Percentiles rank a stretch among this genome's conserved stretches.
phyloP scores from a whole-genome alignment of 768 basidiomycete species.

The Ramaria rubella region DNA sequence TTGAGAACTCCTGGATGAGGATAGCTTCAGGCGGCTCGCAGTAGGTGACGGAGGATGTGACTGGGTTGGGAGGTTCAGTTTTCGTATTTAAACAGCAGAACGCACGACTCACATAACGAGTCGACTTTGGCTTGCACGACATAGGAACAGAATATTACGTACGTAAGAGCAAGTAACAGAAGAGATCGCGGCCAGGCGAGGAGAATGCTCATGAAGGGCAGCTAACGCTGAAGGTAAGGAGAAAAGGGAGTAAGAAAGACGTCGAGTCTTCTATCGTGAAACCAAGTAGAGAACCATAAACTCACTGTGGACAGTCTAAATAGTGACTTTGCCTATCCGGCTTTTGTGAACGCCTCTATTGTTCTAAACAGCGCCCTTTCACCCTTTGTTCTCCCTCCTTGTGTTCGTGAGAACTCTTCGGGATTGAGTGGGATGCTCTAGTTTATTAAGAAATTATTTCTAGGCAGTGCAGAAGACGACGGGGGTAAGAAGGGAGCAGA shows the following conservation, averaged over 20 bases:
- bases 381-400: conserved; percentile 7
- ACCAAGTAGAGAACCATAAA: neutral
- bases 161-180: conserved; percentile 33
- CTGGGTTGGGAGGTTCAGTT: conserved; percentile 30
- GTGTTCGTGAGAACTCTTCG: neutral
- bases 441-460: neutral
- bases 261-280: conserved; percentile 4
- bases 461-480: neutral
- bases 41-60: conserved; percentile 85
- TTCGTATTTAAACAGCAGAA: conserved; percentile 1
- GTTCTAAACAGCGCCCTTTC: conserved; percentile 2
- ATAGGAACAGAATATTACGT: conserved; percentile 24
- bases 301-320: conserved; percentile 5
- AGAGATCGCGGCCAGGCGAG: conserved; percentile 74
- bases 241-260: conserved; percentile 7
- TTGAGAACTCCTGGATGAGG: conserved; percentile 71
- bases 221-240: conserved; percentile 9
- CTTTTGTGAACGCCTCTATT: conserved; percentile 2
- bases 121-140: conserved; percentile 45
- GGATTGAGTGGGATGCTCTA: neutral
- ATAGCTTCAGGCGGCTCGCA: conserved; percentile 75
- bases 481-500: neutral
- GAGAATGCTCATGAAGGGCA: conserved; percentile 50
- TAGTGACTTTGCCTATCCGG: neutral
- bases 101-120: conserved; percentile 48